phyloP scores from a whole-genome alignment of 2,329 filamentous ascomycete species.

The Cylindrodendrum hubeiense region DNA sequence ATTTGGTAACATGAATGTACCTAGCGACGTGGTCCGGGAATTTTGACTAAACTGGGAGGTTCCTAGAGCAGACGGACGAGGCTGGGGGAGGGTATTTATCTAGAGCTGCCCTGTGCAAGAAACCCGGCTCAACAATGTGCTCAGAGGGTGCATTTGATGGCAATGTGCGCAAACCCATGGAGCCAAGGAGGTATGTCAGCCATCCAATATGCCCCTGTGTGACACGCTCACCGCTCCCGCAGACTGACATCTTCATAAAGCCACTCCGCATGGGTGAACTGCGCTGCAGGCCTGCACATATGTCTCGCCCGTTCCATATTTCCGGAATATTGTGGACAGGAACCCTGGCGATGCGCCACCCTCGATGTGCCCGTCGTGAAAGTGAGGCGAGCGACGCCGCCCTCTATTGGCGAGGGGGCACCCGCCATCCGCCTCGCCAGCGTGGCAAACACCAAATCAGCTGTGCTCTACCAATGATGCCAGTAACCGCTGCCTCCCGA shows the following conservation, averaged over 20 bases:
- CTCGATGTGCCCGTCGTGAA: conserved; percentile 32
- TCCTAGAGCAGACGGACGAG: conserved; percentile 25
- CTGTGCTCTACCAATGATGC: conserved; percentile 35
- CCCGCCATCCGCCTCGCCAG: conserved; percentile 44
- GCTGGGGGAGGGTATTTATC: conserved; percentile 44
- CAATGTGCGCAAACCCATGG: conserved; percentile 43
- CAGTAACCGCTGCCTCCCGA: conserved; percentile 3
- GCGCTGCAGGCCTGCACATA: conserved; percentile 35
- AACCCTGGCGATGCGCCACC: conserved; percentile 42
- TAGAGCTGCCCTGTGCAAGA: conserved; percentile 31
- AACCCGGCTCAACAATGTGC: conserved; percentile 34
- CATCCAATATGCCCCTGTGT: conserved; percentile 34
- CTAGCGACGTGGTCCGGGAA: conserved; percentile 24
- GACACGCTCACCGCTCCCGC: conserved; percentile 44
- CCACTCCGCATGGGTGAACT: conserved; percentile 34
- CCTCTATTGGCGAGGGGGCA: conserved; percentile 41
- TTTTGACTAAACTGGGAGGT: conserved; percentile 29
- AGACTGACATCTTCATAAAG: conserved; percentile 34
- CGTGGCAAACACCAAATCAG: conserved; percentile 44
- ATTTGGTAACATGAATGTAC: conserved; percentile 28
- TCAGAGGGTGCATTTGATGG: conserved; percentile 38
- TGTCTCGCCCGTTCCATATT: conserved; percentile 40
- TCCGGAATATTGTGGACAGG: conserved; percentile 37
- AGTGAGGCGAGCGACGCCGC: conserved; percentile 47
- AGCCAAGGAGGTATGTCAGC: conserved; percentile 34